Evolutionary conservation across 2,329 filamentous ascomycete genomes (phyloP), one percentile per base, ranked within the genome.

Genomic region (Xylariaceae sp.): DNA sequence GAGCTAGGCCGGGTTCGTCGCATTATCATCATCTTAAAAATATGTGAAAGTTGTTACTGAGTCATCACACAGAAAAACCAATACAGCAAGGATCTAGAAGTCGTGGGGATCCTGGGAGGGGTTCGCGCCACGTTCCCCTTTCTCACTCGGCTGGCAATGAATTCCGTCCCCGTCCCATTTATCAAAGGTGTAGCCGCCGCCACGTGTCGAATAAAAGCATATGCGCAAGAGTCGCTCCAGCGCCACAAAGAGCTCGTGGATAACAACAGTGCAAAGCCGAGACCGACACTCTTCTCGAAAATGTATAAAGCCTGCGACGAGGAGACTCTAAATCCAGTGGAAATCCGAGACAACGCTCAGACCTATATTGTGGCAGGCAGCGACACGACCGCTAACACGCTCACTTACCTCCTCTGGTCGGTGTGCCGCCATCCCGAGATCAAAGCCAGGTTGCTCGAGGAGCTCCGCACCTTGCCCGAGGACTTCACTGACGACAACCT

Each of bases 281-380:
- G 59, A 32, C 66, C 67, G 20, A 75, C 74, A 2, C 68, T 76
- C 26, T 75, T 77, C 56, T 69, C 73, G 29, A 73, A 73, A 56
- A 59, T 77, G 4, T 71, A 74, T 56, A 65, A 73, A 54, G 71
- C 70, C 2, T 26, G 50, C 14, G 70, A 72, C 6, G 65, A 70
- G 10, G 61, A 66, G 12, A 65, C 57, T 42, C 50, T 67, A 42
- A 53, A 56, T 2, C 48, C 41, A 3, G 21, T 58, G 1, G 65
- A 67, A 40, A 20, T 65, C 9, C 41, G 20, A 2, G 9, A 46
- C 20, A 59, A 65, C 20, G 62, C 62, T 3, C 60, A 60, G 16
- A 52, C 68, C 0, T 80, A 78, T 57, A 82, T 83, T 44, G 32
- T 81, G 2, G 81, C 80, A 1, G 81, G 81, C 1, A 79, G 74